phyloP scores from a whole-genome alignment of 2,329 filamentous ascomycete species.

The Neobulgaria alba region DNA sequence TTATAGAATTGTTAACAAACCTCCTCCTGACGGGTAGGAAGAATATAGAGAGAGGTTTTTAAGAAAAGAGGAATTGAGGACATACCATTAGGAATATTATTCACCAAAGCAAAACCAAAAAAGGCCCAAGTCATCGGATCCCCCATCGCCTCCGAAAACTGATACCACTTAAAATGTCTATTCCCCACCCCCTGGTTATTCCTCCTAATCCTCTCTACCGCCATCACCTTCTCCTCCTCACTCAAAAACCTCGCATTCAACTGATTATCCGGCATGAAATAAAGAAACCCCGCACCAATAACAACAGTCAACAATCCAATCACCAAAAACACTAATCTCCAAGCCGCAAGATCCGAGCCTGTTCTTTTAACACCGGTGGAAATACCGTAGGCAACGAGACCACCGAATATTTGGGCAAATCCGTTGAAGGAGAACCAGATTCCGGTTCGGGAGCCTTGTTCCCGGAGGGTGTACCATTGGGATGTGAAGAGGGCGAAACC shows the following conservation, averaged over 20 bases:
- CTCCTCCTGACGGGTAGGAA: too few relatives aligned
- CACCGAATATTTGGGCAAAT: slow-evolving; percentile 54
- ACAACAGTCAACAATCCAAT: slow-evolving; percentile 38
- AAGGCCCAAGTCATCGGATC: slow-evolving; percentile 29
- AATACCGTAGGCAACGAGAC: slow-evolving; percentile 55
- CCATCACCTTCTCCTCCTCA: slow-evolving; percentile 36
- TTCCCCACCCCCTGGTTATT: slow-evolving; percentile 51
- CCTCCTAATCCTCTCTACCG: slow-evolving; percentile 37
- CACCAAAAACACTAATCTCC: slow-evolving; percentile 50
- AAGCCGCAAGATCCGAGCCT: slow-evolving; percentile 42
- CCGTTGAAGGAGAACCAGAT: slow-evolving; percentile 66
- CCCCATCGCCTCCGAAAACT: slow-evolving; percentile 40
- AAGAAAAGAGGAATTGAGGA: slow-evolving; percentile 1
- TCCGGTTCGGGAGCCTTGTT: slow-evolving; percentile 53
- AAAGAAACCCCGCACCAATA: slow-evolving; percentile 35
- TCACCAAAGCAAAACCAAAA: slow-evolving; percentile 37
- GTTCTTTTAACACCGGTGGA: slow-evolving; percentile 41
- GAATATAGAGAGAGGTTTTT: too few relatives aligned
- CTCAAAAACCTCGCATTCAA: slow-evolving; percentile 36
- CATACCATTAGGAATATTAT: slow-evolving; percentile 26
- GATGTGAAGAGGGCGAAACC: slow-evolving; percentile 60
- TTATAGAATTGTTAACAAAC: too few relatives aligned
- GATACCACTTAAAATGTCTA: slow-evolving; percentile 42
- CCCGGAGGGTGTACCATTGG: slow-evolving; percentile 65
- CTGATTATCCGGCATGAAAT: slow-evolving; percentile 36